Evolutionary conservation across 2,329 filamentous ascomycete species (phyloP).

Genomic region (Scleromitrula shiraiana): DNA sequence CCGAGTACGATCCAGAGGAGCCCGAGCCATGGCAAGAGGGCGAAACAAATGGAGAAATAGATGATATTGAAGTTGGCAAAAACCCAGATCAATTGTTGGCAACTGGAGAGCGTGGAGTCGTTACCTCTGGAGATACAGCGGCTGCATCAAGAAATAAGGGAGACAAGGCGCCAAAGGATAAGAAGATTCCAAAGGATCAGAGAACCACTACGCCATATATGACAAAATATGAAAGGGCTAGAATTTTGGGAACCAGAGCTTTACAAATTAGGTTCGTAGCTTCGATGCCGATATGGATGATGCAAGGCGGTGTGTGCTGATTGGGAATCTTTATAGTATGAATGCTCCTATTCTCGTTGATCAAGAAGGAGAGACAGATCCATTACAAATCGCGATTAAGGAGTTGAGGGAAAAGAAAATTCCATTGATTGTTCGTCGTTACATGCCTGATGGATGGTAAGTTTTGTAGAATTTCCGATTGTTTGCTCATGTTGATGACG

Average conservation of each 20-base stretch:
- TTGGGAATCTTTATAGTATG: constrained; percentile 54
- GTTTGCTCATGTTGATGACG: background rate
- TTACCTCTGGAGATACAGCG: constrained; percentile 54
- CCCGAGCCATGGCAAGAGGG: constrained; percentile 34
- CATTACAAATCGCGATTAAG: constrained; percentile 94
- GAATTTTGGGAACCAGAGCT: constrained; percentile 86
- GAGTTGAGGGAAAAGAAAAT: constrained; percentile 99
- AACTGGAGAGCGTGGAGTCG: constrained; percentile 34
- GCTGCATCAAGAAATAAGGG: constrained; percentile 46
- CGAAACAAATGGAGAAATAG: constrained; percentile 43
- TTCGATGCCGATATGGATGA: too few species aligned
- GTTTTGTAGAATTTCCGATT: constrained; percentile 31
- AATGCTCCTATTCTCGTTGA: constrained; percentile 96
- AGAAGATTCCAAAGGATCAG: constrained; percentile 84
- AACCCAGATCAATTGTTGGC: constrained; percentile 40
- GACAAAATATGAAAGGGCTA: constrained; percentile 97
- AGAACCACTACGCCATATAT: constrained; percentile 94
- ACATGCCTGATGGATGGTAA: constrained; percentile 93
- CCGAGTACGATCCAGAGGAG: constrained; percentile 49
- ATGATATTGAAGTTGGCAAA: constrained; percentile 46
- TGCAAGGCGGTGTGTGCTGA: background rate
- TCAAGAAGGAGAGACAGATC: constrained; percentile 94
- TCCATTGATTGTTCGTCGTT: constrained; percentile 86
- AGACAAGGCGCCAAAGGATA: constrained; percentile 59
- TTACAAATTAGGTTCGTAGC: constrained; percentile 80